Percentiles rank a stretch among this genome's conserved stretches.
Conservation (phyloP, 2,329 filamentous ascomycete species). For the Zymoseptoria pseudotritici region DNA sequence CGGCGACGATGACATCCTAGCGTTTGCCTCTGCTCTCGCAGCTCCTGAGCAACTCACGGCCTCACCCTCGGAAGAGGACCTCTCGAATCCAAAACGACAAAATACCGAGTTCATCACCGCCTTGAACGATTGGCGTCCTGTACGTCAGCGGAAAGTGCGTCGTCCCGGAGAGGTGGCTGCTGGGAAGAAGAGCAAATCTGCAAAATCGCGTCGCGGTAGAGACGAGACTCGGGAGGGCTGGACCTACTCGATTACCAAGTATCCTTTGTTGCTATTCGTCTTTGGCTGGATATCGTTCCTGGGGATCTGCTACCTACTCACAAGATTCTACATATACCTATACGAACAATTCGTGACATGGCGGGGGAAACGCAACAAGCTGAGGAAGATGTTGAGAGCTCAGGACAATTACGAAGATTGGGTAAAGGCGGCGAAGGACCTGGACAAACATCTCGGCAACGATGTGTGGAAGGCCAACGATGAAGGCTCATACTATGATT, state of each 20-base stretch:
- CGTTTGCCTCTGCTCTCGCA: constrained; percentile 74
- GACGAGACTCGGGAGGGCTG: constrained; percentile 95
- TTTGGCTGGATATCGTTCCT: constrained; percentile 73
- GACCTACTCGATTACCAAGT: constrained; percentile 81
- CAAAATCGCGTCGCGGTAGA: constrained; percentile 44
- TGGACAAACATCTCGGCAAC: constrained; percentile 77
- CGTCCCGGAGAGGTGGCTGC: constrained; percentile 25
- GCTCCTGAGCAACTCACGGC: constrained; percentile 57
- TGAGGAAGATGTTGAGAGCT: constrained; percentile 63
- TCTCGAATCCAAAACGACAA: constrained; percentile 36
- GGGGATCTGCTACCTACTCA: constrained; percentile 66
- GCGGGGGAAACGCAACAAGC: constrained; percentile 66
- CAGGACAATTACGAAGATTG: constrained; percentile 75
- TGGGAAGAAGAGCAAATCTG: constrained; percentile 29
- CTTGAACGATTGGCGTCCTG: constrained; percentile 90
- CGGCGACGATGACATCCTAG: constrained; percentile 60
- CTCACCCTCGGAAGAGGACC: constrained; percentile 56
- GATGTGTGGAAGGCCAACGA: constrained; percentile 70
- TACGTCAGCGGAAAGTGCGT: constrained; percentile 57
- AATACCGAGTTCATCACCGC: constrained; percentile 65
- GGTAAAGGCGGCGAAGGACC: constrained; percentile 67
- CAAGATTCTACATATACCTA: constrained; percentile 78
- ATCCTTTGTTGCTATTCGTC: constrained; percentile 77
- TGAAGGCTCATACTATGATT: constrained; percentile 75
- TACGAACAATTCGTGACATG: constrained; percentile 91